Evolutionary conservation across 352 stramenopile species (phyloP).

Genomic region (Globisporangium lucens): DNA sequence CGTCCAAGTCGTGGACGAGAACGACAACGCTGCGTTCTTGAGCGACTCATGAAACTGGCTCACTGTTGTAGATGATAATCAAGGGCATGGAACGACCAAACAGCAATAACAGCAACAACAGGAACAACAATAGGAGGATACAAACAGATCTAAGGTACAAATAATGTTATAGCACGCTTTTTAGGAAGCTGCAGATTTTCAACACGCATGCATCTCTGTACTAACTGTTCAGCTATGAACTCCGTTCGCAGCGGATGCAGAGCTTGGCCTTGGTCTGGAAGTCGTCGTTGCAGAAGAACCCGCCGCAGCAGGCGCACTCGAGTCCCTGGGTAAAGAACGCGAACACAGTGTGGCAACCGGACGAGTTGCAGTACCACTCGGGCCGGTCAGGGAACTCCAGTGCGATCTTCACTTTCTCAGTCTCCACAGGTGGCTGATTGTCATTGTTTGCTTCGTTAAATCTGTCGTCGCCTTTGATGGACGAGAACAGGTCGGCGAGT

Average conservation of each 20-base stretch:
- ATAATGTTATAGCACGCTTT: conserved; percentile 14
- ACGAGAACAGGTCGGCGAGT: conserved; percentile 9
- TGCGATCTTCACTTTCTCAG: conserved; percentile 10
- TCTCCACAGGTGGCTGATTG: neutral
- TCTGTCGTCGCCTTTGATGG: neutral
- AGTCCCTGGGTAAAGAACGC: conserved; percentile 54
- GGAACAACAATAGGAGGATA: conserved; percentile 7
- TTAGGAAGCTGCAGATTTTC: neutral
- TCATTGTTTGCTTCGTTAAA: neutral
- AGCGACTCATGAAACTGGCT: neutral
- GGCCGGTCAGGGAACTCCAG: conserved; percentile 60
- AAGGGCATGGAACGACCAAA: neutral
- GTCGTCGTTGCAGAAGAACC: conserved; percentile 58
- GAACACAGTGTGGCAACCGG: conserved; percentile 60
- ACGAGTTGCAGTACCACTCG: conserved; percentile 72
- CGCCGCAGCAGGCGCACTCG: conserved; percentile 45
- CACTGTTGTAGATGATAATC: too few relatives aligned
- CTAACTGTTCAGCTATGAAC: neutral
- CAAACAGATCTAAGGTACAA: conserved; percentile 16
- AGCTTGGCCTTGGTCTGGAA: conserved; percentile 36
- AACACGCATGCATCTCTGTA: neutral
- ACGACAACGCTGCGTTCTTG: conserved; percentile 2
- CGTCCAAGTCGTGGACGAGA: conserved; percentile 15
- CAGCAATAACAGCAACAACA: neutral
- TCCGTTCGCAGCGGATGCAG: conserved; percentile 22